Evolutionary conservation across 495 filamentous ascomycete species (phyloP), one percentile per base, ranked within the genome.

Genomic region (Xylaria intraflava): DNA sequence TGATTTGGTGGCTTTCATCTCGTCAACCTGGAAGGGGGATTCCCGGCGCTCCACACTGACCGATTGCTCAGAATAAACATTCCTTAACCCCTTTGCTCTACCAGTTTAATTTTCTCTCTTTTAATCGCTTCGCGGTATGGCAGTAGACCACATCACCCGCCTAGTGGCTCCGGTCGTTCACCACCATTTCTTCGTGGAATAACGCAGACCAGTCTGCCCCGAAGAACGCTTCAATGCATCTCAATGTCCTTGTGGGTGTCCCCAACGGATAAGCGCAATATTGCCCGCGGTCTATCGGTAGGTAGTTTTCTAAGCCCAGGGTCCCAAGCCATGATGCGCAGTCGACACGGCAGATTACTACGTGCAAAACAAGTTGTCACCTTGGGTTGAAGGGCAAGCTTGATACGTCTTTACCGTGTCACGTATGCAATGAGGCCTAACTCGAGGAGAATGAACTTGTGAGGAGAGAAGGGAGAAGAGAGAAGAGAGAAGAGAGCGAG

Each of bases 181-280:
- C 51, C 76, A 20, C 52, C 85, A 10, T 81, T 88, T 46, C 82
- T 83, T 17, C 80, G 79, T 55, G 67, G 66, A 43, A 87, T 83
- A 11, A 80, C 72, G 14, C 86, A 87, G 64, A 68, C 76, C 22
- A 72, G 84, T 31, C 59, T 84, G 16, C 80, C 81, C 56, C 86
- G 84, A 1, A 72, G 78, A 53, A 81, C 74, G 55, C 82, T 88
- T 59, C 72, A 61, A 72, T 89, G 10, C 69, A 79, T 24, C 78
- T 84, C 26, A 85, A 85, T 4, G 72, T 88, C 47, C 86, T 86
- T 2, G 71, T 90, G 33, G 79, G 73, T 14, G 83, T n/a, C n/a
- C n/a, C n/a, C n/a, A n/a, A n/a, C n/a, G n/a, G n/a, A n/a, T n/a
- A n/a, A 77, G 70, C 72, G 72, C 50, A 81, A 81, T 33, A 65